Conservation (phyloP, 352 stramenopile genomes). For the Globisporangium emineosum region DNA sequence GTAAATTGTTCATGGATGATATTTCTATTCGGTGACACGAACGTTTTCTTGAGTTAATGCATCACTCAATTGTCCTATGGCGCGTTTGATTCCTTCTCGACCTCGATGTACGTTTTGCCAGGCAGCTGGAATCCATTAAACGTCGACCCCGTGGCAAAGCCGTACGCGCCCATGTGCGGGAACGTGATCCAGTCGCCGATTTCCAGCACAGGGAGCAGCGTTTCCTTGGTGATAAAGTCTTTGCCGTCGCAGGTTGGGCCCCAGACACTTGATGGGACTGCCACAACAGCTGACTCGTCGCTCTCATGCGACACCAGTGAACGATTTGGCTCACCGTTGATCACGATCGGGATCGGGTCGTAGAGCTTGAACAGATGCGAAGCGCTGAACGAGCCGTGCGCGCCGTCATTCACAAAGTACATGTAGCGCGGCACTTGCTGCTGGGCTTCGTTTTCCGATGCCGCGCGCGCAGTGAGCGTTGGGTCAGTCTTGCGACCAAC, state of each 20-base stretch:
- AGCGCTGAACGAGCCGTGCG: slow-evolving; percentile 44
- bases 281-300: neutral
- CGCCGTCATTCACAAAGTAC: slow-evolving; percentile 54
- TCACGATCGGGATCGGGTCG: slow-evolving; percentile 16
- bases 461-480: slow-evolving; percentile 19
- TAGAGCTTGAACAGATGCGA: slow-evolving; percentile 38
- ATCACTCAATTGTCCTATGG: neutral
- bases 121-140: slow-evolving; percentile 55
- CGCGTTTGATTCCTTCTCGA: neutral
- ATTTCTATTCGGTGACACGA: neutral
- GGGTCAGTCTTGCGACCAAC: slow-evolving; percentile 49
- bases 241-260: slow-evolving; percentile 53
- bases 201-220: slow-evolving; percentile 31
- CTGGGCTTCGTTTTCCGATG: slow-evolving; percentile 14
- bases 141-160: slow-evolving; percentile 45
- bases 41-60: neutral
- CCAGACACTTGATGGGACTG: slow-evolving; percentile 39
- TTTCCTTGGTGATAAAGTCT: slow-evolving; percentile 40
- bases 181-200: slow-evolving; percentile 57
- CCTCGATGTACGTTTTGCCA: slow-evolving; percentile 38
- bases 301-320: neutral
- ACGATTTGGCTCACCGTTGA: slow-evolving; percentile 5
- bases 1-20: neutral
- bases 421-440: slow-evolving; percentile 39
- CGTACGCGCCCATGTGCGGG: slow-evolving; percentile 54